Evolutionary conservation across 2,329 filamentous ascomycete genomes (phyloP), one percentile per base, ranked within the genome.

Genomic region (Thelonectria discophora): DNA sequence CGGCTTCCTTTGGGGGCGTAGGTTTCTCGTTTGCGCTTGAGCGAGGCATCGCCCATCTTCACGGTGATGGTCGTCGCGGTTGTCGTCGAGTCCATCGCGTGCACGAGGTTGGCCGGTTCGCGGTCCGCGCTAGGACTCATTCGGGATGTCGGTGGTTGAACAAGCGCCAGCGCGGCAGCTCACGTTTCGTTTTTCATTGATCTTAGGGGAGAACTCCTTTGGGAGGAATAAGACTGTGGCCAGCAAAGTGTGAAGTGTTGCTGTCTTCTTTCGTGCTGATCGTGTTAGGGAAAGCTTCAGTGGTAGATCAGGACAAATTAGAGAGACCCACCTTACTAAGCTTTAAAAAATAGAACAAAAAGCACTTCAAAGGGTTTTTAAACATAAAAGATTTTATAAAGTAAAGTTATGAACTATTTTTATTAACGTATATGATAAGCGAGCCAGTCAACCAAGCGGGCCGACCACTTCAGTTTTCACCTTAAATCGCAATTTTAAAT

Each of bases 11-110:
- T 32, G 32, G 37, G 21, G 27, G 58, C 27, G 32, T 32, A 17
- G 21, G 58, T 21, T 18, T 45, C 60, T 60, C 46, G 61, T 52
- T 69, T 67, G 52, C 54, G 62, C 43, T 65, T 65, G 27, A 58
- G 52, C 1, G 66, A 46, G 15, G 45, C 58, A 24, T 32, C 48
- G 18, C 24, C 24, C 24, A 7, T 24, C 24, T 4, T 24, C 24
- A n/a, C n/a, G n/a, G 55, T 42, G 15, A 30, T 51, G 59, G 50
- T 13, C 39, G 42, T 30, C 61, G 68, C 9, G 43, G 43, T 37
- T 27, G 54, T 55, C 3, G 55, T 27, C 9, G 55, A 50, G 54
- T 64, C 70, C 69, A 69, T 72, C 65, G 59, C 59, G 68, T 64
- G 27, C 32, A 45, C 47, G 45, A 49, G 46, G 55, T 55, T 7